Percentiles rank a stretch among this genome's conserved stretches.
phyloP scores from a whole-genome alignment of 768 basidiomycete genomes.

The Hydnomerulius pinastri region DNA sequence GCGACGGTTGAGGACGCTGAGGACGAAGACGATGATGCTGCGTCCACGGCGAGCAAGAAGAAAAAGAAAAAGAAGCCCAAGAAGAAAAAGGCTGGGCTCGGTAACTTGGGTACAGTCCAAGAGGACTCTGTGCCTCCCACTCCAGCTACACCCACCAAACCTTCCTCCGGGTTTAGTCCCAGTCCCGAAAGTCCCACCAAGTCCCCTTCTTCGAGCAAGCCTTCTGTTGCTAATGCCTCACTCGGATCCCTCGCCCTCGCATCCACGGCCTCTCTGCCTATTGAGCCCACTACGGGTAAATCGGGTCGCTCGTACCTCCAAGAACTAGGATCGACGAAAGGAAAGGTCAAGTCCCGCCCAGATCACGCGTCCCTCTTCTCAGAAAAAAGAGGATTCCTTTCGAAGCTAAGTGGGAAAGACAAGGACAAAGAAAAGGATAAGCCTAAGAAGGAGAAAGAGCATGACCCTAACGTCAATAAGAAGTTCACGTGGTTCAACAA shows the following conservation, averaged over 20 bases:
- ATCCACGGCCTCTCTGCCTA: slow-evolving; percentile 45
- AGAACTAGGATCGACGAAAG: slow-evolving; percentile 50
- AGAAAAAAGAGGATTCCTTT: slow-evolving; percentile 48
- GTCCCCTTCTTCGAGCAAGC: slow-evolving; percentile 7
- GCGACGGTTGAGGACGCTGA: slow-evolving; percentile 73
- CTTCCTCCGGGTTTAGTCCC: slow-evolving; percentile 16
- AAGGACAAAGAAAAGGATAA: slow-evolving; percentile 42
- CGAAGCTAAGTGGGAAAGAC: slow-evolving; percentile 42
- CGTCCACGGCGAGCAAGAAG: slow-evolving; percentile 46
- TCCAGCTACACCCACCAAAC: slow-evolving; percentile 20
- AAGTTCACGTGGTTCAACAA: slow-evolving; percentile 58
- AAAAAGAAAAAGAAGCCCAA: slow-evolving; percentile 79
- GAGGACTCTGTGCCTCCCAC: slow-evolving; percentile 16
- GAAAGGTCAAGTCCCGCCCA: slow-evolving; percentile 71
- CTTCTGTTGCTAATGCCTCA: slow-evolving; percentile 16
- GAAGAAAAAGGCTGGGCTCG: slow-evolving; percentile 56
- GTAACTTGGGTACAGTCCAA: slow-evolving; percentile 22
- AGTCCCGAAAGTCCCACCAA: slow-evolving; percentile 28
- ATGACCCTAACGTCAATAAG: slow-evolving; percentile 26
- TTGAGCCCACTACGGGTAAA: slow-evolving; percentile 56
- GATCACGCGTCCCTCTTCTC: slow-evolving; percentile 56
- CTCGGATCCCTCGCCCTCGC: slow-evolving; percentile 24
- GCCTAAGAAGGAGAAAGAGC: slow-evolving; percentile 36
- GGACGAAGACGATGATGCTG: slow-evolving; percentile 57
- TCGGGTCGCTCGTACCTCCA: slow-evolving; percentile 73